Base-by-base conservation (phyloP, 192 early-diverging fungal species). In the Linnemannia elongata region DNA sequence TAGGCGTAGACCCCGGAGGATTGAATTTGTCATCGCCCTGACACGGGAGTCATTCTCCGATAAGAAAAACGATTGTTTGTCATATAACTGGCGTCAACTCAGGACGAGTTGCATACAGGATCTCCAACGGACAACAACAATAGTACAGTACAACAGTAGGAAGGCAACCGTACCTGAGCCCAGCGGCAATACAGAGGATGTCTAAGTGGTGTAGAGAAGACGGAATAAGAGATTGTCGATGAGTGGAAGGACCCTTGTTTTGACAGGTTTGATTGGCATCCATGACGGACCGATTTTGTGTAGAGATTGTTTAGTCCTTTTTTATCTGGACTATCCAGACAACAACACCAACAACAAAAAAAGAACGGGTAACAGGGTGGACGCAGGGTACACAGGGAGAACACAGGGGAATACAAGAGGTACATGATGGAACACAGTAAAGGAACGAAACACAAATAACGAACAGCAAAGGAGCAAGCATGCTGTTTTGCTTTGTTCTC, bases 121-220 rank as follows among this genome's bases (percentile, higher is more conserved):
- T 52, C 49, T 52, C 49, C 20, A 52, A 52, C 3, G 17, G 49
- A 49, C 13, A 49, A 22, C 18, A 69, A 27, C 35, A 27, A 20
- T 33, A 69, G n/a, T n/a, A n/a, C n/a, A n/a, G n/a, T n/a, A 27
- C 35, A 27, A 20, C 12, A 69, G 10, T 36, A 35, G 15, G 6
- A 22, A 8, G 41, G 17, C 7, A 22, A 35, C 9, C 57, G 30
- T 77, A 86, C 84, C 84, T 60, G 42, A 86, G 45, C 4, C 79
- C 84, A 9, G 78, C 78, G 12, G 84, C 75, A 20, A 86, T 77
- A 49, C 84, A 86, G 15, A 86, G 69, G 30, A 86, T 86, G 39
- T 86, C 84, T 86, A 77, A 10, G 27, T 12, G 57, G 7, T 24
- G 54, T 10, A 18, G 41, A 41, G 12, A 6, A 52, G 30, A 12